Percentiles rank a stretch among this genome's conserved stretches.
Evolutionary conservation across 78 protist genomes (phyloP).

Genomic region (Cyanophora paradoxa): DNA sequence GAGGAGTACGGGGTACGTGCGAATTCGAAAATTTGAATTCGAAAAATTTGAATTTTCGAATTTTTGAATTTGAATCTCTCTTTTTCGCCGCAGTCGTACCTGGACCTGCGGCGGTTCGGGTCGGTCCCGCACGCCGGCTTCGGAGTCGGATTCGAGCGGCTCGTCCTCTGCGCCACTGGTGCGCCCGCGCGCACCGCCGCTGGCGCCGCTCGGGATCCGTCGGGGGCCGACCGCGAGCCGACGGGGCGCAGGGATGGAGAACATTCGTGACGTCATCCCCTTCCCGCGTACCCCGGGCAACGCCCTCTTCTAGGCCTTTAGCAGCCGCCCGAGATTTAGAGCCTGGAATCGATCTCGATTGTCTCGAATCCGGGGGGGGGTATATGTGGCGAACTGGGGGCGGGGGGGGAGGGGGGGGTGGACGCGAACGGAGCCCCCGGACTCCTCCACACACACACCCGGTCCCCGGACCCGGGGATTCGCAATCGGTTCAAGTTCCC

Average conservation of each 20-base stretch:
- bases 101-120: slow-evolving; percentile 70
- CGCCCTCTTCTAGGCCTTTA: background rate
- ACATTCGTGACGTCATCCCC: slow-evolving; percentile 76
- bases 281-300: slow-evolving; percentile 58
- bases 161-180: slow-evolving; percentile 62
- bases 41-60: too few species aligned
- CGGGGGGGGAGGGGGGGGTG: too few species aligned
- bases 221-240: too few species aligned
- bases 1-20: background rate
- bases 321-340: background rate
- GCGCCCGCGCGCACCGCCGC: too few species aligned
- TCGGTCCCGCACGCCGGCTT: slow-evolving; percentile 81
- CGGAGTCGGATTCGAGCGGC: slow-evolving; percentile 83
- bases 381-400: too few species aligned
- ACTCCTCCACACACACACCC: too few species aligned
- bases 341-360: background rate
- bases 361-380: too few species aligned
- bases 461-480: too few species aligned
- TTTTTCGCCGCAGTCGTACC: slow-evolving; percentile 35
- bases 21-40: background rate
- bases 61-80: too few species aligned
- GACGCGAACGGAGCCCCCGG: too few species aligned
- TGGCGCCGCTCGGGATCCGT: too few species aligned
- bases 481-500: too few species aligned
- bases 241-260: slow-evolving; percentile 36